phyloP scores from a whole-genome alignment of 1,284 basidiomycete genomes.

The Psilocybe mexicana region DNA sequence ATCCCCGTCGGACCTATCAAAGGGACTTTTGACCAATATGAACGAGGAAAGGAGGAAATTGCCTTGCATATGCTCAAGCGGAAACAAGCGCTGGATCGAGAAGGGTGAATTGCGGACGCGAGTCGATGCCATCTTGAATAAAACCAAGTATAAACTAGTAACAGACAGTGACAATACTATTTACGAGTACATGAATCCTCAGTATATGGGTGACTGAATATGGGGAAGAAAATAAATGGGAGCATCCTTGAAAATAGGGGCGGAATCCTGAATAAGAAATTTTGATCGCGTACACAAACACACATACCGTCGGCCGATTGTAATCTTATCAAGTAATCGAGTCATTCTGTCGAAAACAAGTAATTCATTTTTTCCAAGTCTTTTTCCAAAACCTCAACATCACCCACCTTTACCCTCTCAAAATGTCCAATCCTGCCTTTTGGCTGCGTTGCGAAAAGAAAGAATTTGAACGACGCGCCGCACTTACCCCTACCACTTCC shows the following conservation, averaged over 20 bases:
- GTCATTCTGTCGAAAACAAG: constrained; percentile 9
- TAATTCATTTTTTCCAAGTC: neutral
- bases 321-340: constrained; percentile 18
- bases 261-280: neutral
- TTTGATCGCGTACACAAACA: neutral
- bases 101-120: neutral
- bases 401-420: constrained; percentile 10
- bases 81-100: neutral
- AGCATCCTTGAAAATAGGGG: too few relatives aligned
- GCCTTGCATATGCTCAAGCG: constrained; percentile 15
- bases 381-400: neutral
- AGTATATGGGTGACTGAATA: too few relatives aligned
- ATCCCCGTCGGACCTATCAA: constrained; percentile 25
- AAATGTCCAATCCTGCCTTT: constrained; percentile 49
- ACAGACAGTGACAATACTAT: too few relatives aligned
- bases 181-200: too few relatives aligned
- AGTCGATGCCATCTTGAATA: too few relatives aligned
- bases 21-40: constrained; percentile 29
- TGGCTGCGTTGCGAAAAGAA: constrained; percentile 98
- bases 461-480: constrained; percentile 90
- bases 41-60: constrained; percentile 27
- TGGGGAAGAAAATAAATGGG: too few relatives aligned
- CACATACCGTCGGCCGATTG: neutral
- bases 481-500: constrained; percentile 91
- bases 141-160: too few relatives aligned